These are phyloP conservation scores for Ganoderma lingzhi DNA, from an alignment of 1,284 basidiomycete species.

Conservation along the genomic window DNA sequence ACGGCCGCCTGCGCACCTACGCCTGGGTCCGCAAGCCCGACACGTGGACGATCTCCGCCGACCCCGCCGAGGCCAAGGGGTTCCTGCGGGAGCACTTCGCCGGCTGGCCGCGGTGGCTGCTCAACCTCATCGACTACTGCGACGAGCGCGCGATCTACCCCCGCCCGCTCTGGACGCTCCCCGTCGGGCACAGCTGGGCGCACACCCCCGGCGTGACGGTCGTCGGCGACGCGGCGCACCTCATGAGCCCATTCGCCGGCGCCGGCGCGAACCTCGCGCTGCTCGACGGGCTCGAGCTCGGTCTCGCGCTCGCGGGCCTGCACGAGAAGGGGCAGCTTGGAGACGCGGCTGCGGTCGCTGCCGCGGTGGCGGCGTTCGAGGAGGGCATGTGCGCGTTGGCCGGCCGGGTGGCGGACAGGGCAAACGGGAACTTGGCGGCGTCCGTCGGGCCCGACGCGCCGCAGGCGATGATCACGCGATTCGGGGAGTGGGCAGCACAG, in stretches of 20 bases:
- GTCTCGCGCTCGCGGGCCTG: constrained; percentile 15
- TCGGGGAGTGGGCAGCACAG: background rate
- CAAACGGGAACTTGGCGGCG: background rate
- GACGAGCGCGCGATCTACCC: constrained; percentile 21
- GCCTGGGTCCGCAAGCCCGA: constrained; percentile 11
- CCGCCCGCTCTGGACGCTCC: constrained; percentile 21
- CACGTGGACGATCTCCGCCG: constrained; percentile 13
- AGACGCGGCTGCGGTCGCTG: constrained; percentile 6
- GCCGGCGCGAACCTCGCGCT: constrained; percentile 52
- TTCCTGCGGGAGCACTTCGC: constrained; percentile 16
- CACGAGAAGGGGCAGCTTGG: background rate
- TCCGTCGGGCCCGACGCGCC: constrained; percentile 3
- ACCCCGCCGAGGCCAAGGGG: constrained; percentile 17
- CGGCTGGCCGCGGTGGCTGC: constrained; percentile 25
- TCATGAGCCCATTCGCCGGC: constrained; percentile 55
- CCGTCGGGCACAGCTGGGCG: constrained; percentile 22
- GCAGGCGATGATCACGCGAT: background rate
- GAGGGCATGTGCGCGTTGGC: constrained; percentile 9
- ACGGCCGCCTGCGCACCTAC: constrained; percentile 25
- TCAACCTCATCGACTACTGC: constrained; percentile 18
- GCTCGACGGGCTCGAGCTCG: constrained; percentile 43
- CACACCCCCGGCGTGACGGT: constrained; percentile 34
- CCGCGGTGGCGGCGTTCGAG: constrained; percentile 17
- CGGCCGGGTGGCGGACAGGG: background rate
- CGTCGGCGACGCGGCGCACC: constrained; percentile 56